Evolutionary conservation across 768 basidiomycete genomes (phyloP).

Genomic region (Boletus huronensis): DNA sequence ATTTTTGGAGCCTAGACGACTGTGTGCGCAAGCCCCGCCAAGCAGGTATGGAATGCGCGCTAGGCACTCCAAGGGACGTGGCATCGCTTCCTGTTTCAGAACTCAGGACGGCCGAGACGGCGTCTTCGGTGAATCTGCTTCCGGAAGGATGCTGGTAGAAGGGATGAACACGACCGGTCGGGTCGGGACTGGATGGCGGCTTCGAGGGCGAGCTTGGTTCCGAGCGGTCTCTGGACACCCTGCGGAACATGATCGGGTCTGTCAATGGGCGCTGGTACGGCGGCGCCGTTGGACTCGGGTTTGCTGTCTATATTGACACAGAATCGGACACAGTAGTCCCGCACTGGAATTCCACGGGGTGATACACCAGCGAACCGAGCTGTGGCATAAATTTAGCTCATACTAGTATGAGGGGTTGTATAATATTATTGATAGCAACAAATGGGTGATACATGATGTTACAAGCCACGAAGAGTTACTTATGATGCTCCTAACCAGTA

Average conservation of each 20-base stretch:
- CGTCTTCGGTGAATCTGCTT: constrained; percentile 28
- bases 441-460: not conserved
- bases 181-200: constrained; percentile 18
- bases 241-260: constrained; percentile 19
- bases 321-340: not conserved
- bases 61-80: constrained; percentile 2
- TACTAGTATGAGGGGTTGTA: not conserved
- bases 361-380: not conserved
- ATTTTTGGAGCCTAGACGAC: constrained; percentile 19
- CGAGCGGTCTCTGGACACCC: constrained; percentile 3
- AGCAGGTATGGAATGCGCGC: not conserved
- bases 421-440: not conserved
- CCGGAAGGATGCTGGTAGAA: constrained; percentile 22
- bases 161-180: not conserved
- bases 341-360: not conserved
- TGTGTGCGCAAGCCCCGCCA: constrained; percentile 6
- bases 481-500: not conserved
- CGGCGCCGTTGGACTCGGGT: not conserved
- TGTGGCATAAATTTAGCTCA: not conserved
- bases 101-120: constrained; percentile 23
- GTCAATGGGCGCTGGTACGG: not conserved
- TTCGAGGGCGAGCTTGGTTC: constrained; percentile 11
- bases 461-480: not conserved
- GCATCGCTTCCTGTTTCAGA: constrained; percentile 26
- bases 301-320: not conserved